A percentile compares a stretch with the other conserved stretches of the same genome.
Conservation (phyloP, 768 basidiomycete species). For the Russula brevipes region DNA sequence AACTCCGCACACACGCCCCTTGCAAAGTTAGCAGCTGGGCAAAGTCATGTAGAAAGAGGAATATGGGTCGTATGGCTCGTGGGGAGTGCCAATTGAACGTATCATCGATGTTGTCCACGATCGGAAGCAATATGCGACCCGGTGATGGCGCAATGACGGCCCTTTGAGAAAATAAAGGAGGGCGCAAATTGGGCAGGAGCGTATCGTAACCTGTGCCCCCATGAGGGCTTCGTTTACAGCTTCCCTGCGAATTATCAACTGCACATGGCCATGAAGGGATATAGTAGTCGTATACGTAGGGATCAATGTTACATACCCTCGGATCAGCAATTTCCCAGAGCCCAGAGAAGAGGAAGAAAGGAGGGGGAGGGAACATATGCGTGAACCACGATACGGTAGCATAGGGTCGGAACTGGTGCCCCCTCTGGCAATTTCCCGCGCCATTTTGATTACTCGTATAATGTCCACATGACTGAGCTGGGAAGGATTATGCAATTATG, state of each 20-base stretch:
- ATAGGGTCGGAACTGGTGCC: no score
- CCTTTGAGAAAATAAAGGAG: neutral
- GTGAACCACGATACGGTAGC: neutral
- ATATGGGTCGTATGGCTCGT: no score
- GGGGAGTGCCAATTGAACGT: no score
- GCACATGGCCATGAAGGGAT: constrained; percentile 8
- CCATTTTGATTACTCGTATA: no score
- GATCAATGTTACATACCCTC: neutral
- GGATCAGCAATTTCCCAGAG: neutral
- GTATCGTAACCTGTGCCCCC: constrained; percentile 5
- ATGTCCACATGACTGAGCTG: no score
- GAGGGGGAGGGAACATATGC: neutral
- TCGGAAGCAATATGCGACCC: neutral
- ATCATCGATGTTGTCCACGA: neutral
- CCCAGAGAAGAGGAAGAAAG: no score
- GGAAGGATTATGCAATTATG: no score
- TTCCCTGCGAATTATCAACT: neutral
- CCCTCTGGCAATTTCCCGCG: no score
- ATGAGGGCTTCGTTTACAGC: neutral
- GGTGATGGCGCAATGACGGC: neutral
- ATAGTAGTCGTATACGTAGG: neutral
- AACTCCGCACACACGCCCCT: no score
- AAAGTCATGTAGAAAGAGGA: no score
- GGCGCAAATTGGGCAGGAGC: neutral
- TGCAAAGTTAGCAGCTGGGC: no score